Evolutionary conservation across 768 basidiomycete genomes (phyloP).

Genomic region (Boletus patriciae): DNA sequence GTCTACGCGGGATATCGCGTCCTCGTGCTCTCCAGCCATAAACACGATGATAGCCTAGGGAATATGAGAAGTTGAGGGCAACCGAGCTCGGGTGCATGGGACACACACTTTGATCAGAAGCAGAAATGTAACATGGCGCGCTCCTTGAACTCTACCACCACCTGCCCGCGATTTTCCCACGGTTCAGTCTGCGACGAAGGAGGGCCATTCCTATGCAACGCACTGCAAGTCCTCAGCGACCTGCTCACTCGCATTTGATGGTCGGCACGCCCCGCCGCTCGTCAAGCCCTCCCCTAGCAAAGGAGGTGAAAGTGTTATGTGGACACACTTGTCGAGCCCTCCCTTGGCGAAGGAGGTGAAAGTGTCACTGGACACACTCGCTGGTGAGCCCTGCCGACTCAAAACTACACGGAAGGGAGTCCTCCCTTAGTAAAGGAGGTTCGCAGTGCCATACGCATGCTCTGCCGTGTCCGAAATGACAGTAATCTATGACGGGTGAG

Average conservation of each 20-base stretch:
- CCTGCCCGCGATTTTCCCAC: neutral
- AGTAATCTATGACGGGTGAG: slow-evolving; percentile 2
- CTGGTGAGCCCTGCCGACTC: neutral
- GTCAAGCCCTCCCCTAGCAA: slow-evolving; percentile 6
- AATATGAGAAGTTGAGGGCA: neutral
- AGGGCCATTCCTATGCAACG: neutral
- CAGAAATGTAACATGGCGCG: neutral
- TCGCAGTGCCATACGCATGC: neutral
- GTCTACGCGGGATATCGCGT: neutral
- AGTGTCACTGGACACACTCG: neutral
- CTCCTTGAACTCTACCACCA: neutral
- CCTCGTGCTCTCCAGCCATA: neutral
- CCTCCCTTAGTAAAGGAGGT: slow-evolving; percentile 4
- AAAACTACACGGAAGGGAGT: slow-evolving; percentile 4
- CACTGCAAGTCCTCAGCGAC: neutral
- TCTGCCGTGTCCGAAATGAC: slow-evolving; percentile 3
- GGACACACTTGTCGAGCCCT: slow-evolving; percentile 5
- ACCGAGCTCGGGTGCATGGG: neutral
- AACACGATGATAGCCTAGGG: neutral
- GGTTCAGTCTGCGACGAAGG: neutral
- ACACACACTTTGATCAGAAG: neutral
- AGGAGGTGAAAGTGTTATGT: slow-evolving; percentile 2
- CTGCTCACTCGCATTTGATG: neutral
- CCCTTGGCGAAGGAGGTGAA: neutral
- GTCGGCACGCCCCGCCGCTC: neutral